Percentiles rank a stretch among this genome's conserved stretches.
phyloP scores from a whole-genome alignment of 176 grass and related monocot genomes.

The sorghum (Sorghum bicolor) region Sorghum_bicolor_NCBIv3 NC_012878.2:58351501-58352000 shows the following conservation, averaged over 20 bases:
- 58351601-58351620: constrained; percentile 21
- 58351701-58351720: constrained; percentile 14
- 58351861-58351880: no score
- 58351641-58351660: constrained; percentile 9
- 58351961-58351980: no score
- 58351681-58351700: constrained; percentile 31
- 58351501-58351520: background rate
- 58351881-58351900: no score
- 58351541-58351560: constrained; percentile 26
- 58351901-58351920: no score
- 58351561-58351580: constrained; percentile 6
- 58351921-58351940: no score
- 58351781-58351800: no score
- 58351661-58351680: background rate
- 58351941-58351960: no score
- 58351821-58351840: no score
- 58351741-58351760: background rate
- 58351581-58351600: constrained; percentile 30
- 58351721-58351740: background rate
- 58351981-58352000: no score
- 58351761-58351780: no score
- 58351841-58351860: no score
- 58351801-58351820: no score
- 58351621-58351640: constrained; percentile 26
- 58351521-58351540: constrained; percentile 11